Evolutionary conservation across 2,329 filamentous ascomycete genomes (phyloP).

Genomic region (Paecilomyces dactylethromorphus): DNA sequence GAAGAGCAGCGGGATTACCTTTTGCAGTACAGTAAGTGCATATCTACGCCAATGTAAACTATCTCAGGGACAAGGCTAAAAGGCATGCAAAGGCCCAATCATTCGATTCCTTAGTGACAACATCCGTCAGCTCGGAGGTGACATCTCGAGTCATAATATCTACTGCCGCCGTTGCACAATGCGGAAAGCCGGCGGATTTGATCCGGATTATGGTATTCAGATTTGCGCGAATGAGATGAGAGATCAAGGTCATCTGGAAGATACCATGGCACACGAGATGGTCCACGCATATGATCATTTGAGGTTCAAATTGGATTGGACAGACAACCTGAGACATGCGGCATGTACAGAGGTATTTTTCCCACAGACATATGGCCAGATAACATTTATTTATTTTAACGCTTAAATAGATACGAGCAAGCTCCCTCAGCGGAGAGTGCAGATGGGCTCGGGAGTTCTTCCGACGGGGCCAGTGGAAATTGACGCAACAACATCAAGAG

Average conservation of each 20-base stretch:
- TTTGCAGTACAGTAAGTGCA: conserved; percentile 59
- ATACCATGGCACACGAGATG: conserved; percentile 95
- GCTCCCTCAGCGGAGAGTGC: conserved; percentile 89
- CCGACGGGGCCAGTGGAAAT: conserved; percentile 73
- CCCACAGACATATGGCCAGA: neutral
- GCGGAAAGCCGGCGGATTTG: conserved; percentile 74
- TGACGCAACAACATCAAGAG: conserved; percentile 89
- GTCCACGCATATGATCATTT: conserved; percentile 94
- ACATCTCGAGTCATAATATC: conserved; percentile 68
- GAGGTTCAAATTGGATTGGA: conserved; percentile 81
- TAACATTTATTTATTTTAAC: neutral
- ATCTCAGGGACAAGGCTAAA: conserved; percentile 3
- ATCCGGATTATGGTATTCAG: conserved; percentile 77
- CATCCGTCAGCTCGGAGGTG: conserved; percentile 70
- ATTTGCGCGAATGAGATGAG: conserved; percentile 89
- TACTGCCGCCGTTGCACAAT: conserved; percentile 72
- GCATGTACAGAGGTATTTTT: conserved; percentile 79
- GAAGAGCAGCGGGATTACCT: conserved; percentile 78
- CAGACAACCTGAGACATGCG: conserved; percentile 75
- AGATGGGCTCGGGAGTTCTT: conserved; percentile 83
- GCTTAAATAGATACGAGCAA: conserved; percentile 71
- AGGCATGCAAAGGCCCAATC: conserved; percentile 52
- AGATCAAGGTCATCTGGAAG: conserved; percentile 75
- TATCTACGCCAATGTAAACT: neutral
- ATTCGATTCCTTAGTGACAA: conserved; percentile 82